phyloP scores from a whole-genome alignment of 768 basidiomycete species.

The Boletellus sp. region DNA sequence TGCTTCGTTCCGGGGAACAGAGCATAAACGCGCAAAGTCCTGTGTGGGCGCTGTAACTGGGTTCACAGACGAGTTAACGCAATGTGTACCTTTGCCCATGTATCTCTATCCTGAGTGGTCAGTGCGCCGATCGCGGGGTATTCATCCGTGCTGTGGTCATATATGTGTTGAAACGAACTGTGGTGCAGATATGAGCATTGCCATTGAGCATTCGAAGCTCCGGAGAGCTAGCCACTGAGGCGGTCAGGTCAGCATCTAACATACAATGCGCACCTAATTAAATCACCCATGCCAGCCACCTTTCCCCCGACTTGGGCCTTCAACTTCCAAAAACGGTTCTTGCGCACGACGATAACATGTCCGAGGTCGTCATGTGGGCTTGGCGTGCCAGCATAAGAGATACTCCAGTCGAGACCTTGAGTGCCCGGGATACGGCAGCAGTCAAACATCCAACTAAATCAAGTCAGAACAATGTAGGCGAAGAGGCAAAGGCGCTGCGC shows the following conservation, averaged over 20 bases:
- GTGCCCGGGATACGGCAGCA: conserved; percentile 77
- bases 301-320: conserved; percentile 52
- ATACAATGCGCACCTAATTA: conserved; percentile 49
- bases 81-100: conserved; percentile 75
- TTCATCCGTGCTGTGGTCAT: conserved; percentile 55
- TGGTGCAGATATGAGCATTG: conserved; percentile 5
- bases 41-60: conserved; percentile 21
- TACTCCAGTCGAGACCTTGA: conserved; percentile 73
- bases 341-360: conserved; percentile 82
- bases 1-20: conserved; percentile 56
- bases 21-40: conserved; percentile 63
- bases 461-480: not conserved
- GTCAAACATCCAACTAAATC: conserved; percentile 84
- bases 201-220: not conserved
- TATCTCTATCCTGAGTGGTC: conserved; percentile 75
- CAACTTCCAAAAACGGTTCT: conserved; percentile 82
- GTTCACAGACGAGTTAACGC: not conserved
- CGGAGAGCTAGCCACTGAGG: not conserved
- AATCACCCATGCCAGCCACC: conserved; percentile 60
- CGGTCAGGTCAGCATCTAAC: not conserved
- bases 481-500: not conserved
- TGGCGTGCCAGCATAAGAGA: conserved; percentile 55
- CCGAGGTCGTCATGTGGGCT: conserved; percentile 47
- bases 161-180: conserved; percentile 72
- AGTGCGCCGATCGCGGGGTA: conserved; percentile 77